These are phyloP conservation scores for Furcasterigmium furcatum DNA, from an alignment of 2,329 filamentous ascomycete species.

Conservation along the genomic window DNA sequence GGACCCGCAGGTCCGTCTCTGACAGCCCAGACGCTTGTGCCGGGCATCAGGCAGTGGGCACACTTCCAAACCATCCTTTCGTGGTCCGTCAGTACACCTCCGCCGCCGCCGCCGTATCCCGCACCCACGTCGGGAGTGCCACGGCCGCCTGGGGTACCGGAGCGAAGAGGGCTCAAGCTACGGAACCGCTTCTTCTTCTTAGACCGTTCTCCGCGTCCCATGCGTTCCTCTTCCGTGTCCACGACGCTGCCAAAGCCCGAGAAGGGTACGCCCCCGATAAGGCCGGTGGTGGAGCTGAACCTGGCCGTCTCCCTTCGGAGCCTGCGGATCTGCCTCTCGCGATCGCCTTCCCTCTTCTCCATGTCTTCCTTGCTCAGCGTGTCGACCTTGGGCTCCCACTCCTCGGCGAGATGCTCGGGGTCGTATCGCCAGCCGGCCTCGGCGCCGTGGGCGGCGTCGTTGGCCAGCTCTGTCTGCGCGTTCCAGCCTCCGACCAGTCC, in stretches of 20 bases:
- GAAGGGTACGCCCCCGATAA: constrained; percentile 71
- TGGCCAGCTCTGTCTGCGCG: constrained; percentile 67
- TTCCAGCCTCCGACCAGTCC: constrained; percentile 75
- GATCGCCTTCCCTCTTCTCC: constrained; percentile 91
- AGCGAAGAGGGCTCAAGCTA: constrained; percentile 74
- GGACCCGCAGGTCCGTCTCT: constrained; percentile 84
- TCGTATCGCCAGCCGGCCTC: constrained; percentile 96
- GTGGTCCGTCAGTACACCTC: constrained; percentile 66
- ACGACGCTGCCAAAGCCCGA: constrained; percentile 47
- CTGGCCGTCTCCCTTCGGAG: constrained; percentile 86
- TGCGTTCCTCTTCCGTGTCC: constrained; percentile 63
- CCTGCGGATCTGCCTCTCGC: constrained; percentile 85
- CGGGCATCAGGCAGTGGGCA: constrained; percentile 82
- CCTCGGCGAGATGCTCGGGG: constrained; percentile 79
- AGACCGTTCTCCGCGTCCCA: constrained; percentile 87
- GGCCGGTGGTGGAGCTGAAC: constrained; percentile 82
- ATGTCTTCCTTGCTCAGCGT: constrained; percentile 91
- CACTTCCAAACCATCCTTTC: constrained; percentile 87
- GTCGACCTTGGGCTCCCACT: constrained; percentile 83
- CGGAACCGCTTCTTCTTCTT: constrained; percentile 95
- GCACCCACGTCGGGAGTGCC: constrained; percentile 75
- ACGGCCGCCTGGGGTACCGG: constrained; percentile 64
- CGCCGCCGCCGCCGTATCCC: constrained; percentile 66
- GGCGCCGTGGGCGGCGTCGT: constrained; percentile 77
- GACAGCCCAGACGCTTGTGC: constrained; percentile 90